These are phyloP conservation scores for Codiaeum variegatum DNA, from an alignment of 441 rosid species.

Conservation along the genomic window DNA sequence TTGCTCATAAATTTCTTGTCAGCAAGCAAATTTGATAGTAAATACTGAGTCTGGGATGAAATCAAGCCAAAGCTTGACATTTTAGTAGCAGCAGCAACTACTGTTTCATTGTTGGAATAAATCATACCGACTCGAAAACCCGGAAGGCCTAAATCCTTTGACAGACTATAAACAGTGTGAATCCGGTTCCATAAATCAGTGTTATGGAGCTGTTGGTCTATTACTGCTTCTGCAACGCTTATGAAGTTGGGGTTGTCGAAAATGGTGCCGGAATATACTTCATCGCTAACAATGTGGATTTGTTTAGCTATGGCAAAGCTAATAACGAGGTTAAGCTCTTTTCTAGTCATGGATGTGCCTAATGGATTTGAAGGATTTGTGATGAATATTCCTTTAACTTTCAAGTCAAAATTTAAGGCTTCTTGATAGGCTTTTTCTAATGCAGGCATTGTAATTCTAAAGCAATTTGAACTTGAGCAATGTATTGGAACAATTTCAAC, in stretches of 20 bases:
- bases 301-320: slow-evolving; percentile 52
- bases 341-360: slow-evolving; percentile 64
- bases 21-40: slow-evolving; percentile 60
- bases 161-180: slow-evolving; percentile 77
- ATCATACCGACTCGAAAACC: slow-evolving; percentile 92
- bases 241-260: slow-evolving; percentile 61
- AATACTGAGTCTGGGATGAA: slow-evolving; percentile 86
- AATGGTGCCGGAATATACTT: slow-evolving; percentile 82
- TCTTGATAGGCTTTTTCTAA: slow-evolving; percentile 58
- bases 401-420: slow-evolving; percentile 54
- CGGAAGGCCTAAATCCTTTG: slow-evolving; percentile 85
- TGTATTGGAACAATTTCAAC: slow-evolving; percentile 81
- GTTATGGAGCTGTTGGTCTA: slow-evolving; percentile 40
- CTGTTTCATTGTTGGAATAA: slow-evolving; percentile 62
- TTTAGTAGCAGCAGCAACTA: slow-evolving; percentile 79
- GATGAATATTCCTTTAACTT: slow-evolving; percentile 73
- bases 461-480: slow-evolving; percentile 71
- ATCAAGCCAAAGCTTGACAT: slow-evolving; percentile 95
- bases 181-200: slow-evolving; percentile 47
- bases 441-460: slow-evolving; percentile 63
- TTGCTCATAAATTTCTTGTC: slow-evolving; percentile 57
- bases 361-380: slow-evolving; percentile 92
- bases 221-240: slow-evolving; percentile 62
- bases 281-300: slow-evolving; percentile 85
- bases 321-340: slow-evolving; percentile 62